A percentile compares a stretch with the other conserved stretches of the same genome.
Conservation (phyloP, 1,139 yeast genomes). For the Geotrichum reessii region DNA sequence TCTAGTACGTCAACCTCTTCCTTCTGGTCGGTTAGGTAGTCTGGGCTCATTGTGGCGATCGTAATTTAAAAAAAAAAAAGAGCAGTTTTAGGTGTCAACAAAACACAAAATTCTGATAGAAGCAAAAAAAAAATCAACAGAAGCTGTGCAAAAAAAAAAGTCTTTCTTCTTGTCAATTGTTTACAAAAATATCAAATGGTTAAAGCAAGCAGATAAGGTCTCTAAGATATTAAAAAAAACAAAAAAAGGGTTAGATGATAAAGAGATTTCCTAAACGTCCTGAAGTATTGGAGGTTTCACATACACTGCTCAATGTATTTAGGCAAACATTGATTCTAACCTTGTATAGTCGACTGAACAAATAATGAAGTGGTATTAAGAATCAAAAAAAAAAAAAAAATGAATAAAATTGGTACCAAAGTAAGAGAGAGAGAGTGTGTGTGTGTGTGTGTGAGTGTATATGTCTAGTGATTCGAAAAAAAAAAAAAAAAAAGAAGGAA, state of each 20-base stretch:
- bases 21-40: constrained; percentile 34
- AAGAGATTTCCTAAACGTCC: not conserved
- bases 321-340: constrained; percentile 13
- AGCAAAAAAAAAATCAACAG: not conserved
- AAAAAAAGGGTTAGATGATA: not conserved
- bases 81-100: not conserved
- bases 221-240: not conserved
- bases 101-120: not conserved
- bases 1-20: constrained; percentile 62
- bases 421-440: too few species aligned
- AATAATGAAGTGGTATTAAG: not conserved
- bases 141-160: not conserved
- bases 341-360: not conserved
- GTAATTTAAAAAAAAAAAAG: not conserved
- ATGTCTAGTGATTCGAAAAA: not conserved
- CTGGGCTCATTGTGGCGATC: constrained; percentile 4
- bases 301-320: constrained; percentile 9
- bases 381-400: not conserved
- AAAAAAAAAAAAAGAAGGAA: not conserved
- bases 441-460: too few species aligned
- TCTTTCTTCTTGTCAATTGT: not conserved
- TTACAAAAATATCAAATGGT: not conserved
- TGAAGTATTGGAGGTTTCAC: not conserved
- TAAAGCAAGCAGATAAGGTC: constrained; percentile 2
- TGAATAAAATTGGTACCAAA: not conserved